Percentiles rank a stretch among this genome's conserved stretches.
These are phyloP conservation scores for Craterostigma plantagineum DNA, from an alignment of 257 asterid genomes.

Conservation along the genomic window DNA sequence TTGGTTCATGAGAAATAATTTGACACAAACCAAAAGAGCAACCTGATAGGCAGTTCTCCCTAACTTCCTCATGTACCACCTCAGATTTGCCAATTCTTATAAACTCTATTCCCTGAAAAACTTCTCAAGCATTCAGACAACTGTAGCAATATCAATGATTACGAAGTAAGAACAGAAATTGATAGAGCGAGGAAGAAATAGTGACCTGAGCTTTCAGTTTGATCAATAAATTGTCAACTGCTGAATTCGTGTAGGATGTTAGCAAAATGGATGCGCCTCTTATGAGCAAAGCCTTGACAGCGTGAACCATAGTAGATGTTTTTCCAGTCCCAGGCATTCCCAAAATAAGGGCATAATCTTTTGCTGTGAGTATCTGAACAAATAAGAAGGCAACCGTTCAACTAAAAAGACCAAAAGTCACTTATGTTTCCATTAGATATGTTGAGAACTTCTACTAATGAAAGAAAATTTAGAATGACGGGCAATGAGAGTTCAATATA, in stretches of 20 bases:
- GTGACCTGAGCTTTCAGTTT: conserved; percentile 14
- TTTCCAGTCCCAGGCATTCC: conserved; percentile 99
- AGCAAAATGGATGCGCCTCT: conserved; percentile 98
- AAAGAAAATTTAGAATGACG: not conserved
- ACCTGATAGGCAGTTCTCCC: conserved; percentile 72
- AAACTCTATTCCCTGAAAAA: conserved; percentile 69
- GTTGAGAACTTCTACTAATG: conserved; percentile 1
- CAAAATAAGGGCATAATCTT: conserved; percentile 78
- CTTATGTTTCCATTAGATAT: not conserved
- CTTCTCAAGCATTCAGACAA: conserved; percentile 8
- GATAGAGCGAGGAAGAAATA: not conserved
- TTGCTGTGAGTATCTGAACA: conserved; percentile 76
- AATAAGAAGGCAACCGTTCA: conserved; percentile 13
- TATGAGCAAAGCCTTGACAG: conserved; percentile 87
- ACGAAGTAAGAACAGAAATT: too few species aligned
- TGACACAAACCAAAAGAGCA: conserved; percentile 9
- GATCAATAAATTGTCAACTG: conserved; percentile 83
- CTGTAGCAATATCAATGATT: too few species aligned
- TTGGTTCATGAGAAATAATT: conserved; percentile 6
- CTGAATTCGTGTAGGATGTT: conserved; percentile 93
- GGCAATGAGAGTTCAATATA: conserved; percentile 1
- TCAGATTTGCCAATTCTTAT: conserved; percentile 80
- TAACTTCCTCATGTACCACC: conserved; percentile 71
- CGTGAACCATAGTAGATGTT: conserved; percentile 95
- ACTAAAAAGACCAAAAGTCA: not conserved